A percentile compares a stretch with the other conserved stretches of the same genome.
phyloP scores from a whole-genome alignment of 805 yeast species.

The Schwanniomyces pseudopolymorphus region DNA sequence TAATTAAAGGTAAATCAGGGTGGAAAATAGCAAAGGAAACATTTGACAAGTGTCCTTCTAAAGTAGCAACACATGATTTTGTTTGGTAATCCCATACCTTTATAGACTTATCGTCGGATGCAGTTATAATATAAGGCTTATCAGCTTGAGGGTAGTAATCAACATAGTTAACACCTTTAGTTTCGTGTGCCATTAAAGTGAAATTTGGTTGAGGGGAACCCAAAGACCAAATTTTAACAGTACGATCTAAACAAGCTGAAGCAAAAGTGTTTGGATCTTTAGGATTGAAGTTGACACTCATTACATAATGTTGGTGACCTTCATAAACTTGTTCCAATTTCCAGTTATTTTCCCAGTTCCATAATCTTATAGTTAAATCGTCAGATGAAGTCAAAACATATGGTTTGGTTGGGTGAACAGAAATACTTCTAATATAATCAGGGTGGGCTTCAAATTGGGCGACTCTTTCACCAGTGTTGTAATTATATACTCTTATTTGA shows the following conservation, averaged over 20 bases:
- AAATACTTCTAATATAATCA: conserved; percentile 89
- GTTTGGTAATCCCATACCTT: conserved; percentile 97
- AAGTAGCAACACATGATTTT: conserved; percentile 88
- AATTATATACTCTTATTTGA: conserved; percentile 89
- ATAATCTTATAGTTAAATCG: conserved; percentile 85
- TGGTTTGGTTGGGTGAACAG: conserved; percentile 93
- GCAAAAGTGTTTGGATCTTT: conserved; percentile 98
- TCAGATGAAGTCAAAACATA: conserved; percentile 86
- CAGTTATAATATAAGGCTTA: conserved; percentile 90
- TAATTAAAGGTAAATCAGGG: conserved; percentile 91
- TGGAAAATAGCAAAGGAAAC: conserved; percentile 98
- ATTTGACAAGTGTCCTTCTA: conserved; percentile 91
- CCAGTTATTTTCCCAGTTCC: conserved; percentile 99
- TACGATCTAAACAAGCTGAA: conserved; percentile 92
- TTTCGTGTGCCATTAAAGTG: conserved; percentile 86
- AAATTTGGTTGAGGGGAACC: conserved; percentile 87
- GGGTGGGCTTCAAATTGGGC: conserved; percentile 98
- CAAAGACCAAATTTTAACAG: conserved; percentile 95
- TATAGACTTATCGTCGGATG: conserved; percentile 87
- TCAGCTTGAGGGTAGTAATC: conserved; percentile 97
- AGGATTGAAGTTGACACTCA: conserved; percentile 94
- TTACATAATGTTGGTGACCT: conserved; percentile 94
- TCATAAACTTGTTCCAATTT: conserved; percentile 84
- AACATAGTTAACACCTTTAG: conserved; percentile 92
- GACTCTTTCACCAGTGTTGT: conserved; percentile 92